Base-by-base conservation (phyloP, 768 basidiomycete species). In the Mycena albidolilacea region DNA sequence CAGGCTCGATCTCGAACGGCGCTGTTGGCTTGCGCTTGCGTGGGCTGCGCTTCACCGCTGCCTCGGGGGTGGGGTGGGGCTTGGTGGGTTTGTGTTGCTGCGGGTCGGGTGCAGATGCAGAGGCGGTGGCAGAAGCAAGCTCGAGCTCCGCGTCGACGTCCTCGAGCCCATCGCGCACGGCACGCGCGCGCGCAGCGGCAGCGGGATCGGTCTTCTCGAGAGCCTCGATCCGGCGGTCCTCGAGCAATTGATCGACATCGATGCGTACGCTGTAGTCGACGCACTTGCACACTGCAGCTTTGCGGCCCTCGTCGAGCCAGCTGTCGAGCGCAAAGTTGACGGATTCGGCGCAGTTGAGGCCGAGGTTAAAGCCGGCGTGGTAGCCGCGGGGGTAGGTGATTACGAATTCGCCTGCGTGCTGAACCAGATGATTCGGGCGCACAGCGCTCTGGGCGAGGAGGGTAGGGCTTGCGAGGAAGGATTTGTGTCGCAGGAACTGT, bases 401-500 rank as follows among this genome's bases (percentile, higher is more conserved):
- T 50, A 99, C 94, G 73, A 98, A 98, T 80, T 98, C 97, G n/a
- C 63, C 52, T 41, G 93, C 90, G 58, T 96, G 92, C 78, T 99
- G 98, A 0, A 97, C 96, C 37, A 97, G 89, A 68, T 89, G 89
- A 79, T 97, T 99, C 61, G 95, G 97, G 67, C 86, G 82, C 75
- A 93, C 95, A 3, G 94, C 91, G 0, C 92, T 90, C 77, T 95
- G 91, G 0, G 94, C 90, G 0, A 99, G 89, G 5, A 92, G 84
- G 8, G 88, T 91, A 0, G 98, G 98, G 0, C 97, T 98, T 3
- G 94, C 96, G 48, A 97, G 89, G 82, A 96, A 99, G 0, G 96
- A 94, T 81, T 99, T 99, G 84, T 99, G 98, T 3, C 98, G 91
- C 67, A 99, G 87, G 83, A 98, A 99, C 79, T 99, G 96, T 1